These are phyloP conservation scores for Kandelia obovata DNA, from an alignment of 345 rosid genomes.

Conservation along the genomic window DNA sequence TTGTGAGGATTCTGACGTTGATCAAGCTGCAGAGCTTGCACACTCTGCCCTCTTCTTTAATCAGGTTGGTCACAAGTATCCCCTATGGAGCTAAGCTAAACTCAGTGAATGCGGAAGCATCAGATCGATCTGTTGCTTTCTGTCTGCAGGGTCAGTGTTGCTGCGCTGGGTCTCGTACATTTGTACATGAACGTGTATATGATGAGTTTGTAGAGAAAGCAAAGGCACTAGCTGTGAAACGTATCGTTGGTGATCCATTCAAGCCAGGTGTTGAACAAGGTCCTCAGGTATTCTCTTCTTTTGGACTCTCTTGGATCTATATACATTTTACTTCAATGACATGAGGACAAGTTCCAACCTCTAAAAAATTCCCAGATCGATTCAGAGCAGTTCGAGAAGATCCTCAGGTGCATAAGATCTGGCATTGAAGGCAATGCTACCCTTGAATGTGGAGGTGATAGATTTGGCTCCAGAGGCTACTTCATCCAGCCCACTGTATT, in stretches of 20 bases:
- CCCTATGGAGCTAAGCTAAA: not conserved
- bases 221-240: slow-evolving; percentile 63
- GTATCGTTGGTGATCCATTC: slow-evolving; percentile 87
- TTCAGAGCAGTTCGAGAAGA: slow-evolving; percentile 65
- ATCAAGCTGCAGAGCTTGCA: slow-evolving; percentile 27
- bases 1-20: slow-evolving; percentile 28
- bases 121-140: not conserved
- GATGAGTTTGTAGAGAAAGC: slow-evolving; percentile 92
- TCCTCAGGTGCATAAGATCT: slow-evolving; percentile 60
- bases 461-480: slow-evolving; percentile 67
- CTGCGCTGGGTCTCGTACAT: slow-evolving; percentile 30
- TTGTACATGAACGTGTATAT: slow-evolving; percentile 26
- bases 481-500: slow-evolving; percentile 91
- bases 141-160: slow-evolving; percentile 29
- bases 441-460: slow-evolving; percentile 83
- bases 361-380: slow-evolving; percentile 46
- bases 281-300: slow-evolving; percentile 60
- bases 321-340: too few relatives aligned
- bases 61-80: slow-evolving; percentile 15
- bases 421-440: slow-evolving; percentile 84
- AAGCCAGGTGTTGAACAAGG: slow-evolving; percentile 83
- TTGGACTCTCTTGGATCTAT: not conserved
- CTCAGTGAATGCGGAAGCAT: not conserved
- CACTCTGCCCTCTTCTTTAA: slow-evolving; percentile 29
- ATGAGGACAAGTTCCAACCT: not conserved